Evolutionary conservation across 164 flowering plant genomes (phyloP).

Genomic region (grape (Vitis vinifera)): ASM3070453v1 NC_081819.1:15301001-15301500

Average conservation of each 20-base stretch:
- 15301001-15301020: too few relatives aligned
- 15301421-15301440: not conserved
- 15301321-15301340: slow-evolving; percentile 49
- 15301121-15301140: too few relatives aligned
- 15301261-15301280: slow-evolving; percentile 40
- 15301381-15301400: not conserved
- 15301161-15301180: slow-evolving; percentile 3
- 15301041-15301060: too few relatives aligned
- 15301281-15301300: slow-evolving; percentile 39
- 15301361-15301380: too few relatives aligned
- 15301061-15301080: too few relatives aligned
- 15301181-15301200: not conserved
- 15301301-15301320: slow-evolving; percentile 51
- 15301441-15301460: slow-evolving; percentile 3
- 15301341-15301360: not conserved
- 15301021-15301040: too few relatives aligned
- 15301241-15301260: slow-evolving; percentile 15
- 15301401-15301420: not conserved
- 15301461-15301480: slow-evolving; percentile 59
- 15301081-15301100: too few relatives aligned
- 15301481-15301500: slow-evolving; percentile 60
- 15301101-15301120: too few relatives aligned
- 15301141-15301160: too few relatives aligned
- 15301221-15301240: slow-evolving; percentile 4
- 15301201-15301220: slow-evolving; percentile 4